A percentile compares a stretch with the other conserved stretches of the same genome.
phyloP scores from a whole-genome alignment of 306 rosid species.

The Citrullus amarus region DNA sequence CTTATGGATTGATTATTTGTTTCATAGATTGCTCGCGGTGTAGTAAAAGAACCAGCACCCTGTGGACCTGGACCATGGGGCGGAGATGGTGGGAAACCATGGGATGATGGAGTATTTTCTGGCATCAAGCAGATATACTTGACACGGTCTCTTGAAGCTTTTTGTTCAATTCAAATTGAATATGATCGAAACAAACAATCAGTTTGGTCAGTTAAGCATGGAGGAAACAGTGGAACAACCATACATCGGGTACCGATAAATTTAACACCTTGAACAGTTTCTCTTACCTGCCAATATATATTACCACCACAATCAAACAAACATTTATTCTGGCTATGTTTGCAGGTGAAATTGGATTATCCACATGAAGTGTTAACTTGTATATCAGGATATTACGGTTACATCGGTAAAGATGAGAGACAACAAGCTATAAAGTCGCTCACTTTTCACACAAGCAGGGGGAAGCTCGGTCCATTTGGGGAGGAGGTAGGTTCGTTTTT shows the following conservation, averaged over 20 bases:
- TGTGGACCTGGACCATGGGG: conserved; percentile 99
- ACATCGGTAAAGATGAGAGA: conserved; percentile 29
- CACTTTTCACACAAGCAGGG: conserved; percentile 57
- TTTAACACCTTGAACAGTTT: not conserved
- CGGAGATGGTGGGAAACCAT: conserved; percentile 84
- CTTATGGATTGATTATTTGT: not conserved
- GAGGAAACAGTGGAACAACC: conserved; percentile 54
- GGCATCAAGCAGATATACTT: conserved; percentile 77
- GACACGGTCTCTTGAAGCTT: conserved; percentile 50
- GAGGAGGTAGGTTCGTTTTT: conserved; percentile 76
- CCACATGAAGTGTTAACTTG: conserved; percentile 76
- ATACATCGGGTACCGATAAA: conserved; percentile 37
- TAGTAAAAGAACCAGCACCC: conserved; percentile 73
- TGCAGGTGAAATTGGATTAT: conserved; percentile 66
- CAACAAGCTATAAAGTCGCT: conserved; percentile 54
- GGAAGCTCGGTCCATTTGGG: conserved; percentile 84
- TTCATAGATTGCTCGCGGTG: conserved; percentile 44
- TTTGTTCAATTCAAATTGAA: conserved; percentile 80
- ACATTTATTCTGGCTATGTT: not conserved
- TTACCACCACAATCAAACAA: not conserved
- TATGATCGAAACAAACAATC: conserved; percentile 79
- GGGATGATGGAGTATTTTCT: conserved; percentile 91
- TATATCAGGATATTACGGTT: conserved; percentile 62
- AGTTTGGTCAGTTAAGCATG: conserved; percentile 87
- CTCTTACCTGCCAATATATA: not conserved